Evolutionary conservation across 1,284 basidiomycete species (phyloP), one percentile per base, ranked within the genome.

Genomic region (Pterula multifida): DNA sequence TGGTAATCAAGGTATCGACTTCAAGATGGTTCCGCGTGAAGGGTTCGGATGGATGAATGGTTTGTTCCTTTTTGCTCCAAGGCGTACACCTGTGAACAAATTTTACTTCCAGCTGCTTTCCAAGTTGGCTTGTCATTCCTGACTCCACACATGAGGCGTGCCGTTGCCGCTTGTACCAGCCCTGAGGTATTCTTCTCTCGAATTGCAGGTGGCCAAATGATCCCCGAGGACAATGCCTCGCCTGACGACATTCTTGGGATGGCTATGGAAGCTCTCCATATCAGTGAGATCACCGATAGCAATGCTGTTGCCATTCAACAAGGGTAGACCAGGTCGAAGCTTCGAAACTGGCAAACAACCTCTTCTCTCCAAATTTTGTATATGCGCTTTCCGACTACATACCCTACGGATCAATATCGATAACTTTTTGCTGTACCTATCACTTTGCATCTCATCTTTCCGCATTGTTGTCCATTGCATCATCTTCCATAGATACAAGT

Each of bases 41-140:
- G 95, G 95, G 50, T 98, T 98, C 61, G 95, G 95, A 2, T 94
- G 91, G 92, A 93, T 91, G 85, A 93, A 93, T 56, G 75, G 88
- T 89, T 57, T 52, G 77, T 63, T n/a, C n/a, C n/a, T n/a, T n/a
- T n/a, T n/a, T n/a, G n/a, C n/a, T n/a, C n/a, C n/a, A n/a, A n/a
- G n/a, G n/a, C n/a, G n/a, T n/a, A n/a, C n/a, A n/a, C n/a, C n/a
- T n/a, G n/a, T n/a, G n/a, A n/a, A n/a, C n/a, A n/a, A n/a, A 45
- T 47, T 73, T 53, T 51, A n/a, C n/a, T n/a, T 50, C 49, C 45
- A 91, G 88, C 94, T 59, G 89, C 91, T 51, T 91, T 93, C 69
- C 91, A 95, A 69, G 85, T 96, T 48, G 95, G 95, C 22, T 68
- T 98, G 35, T 88, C 91, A n/a, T 95, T 94, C 77, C 70, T 98